Evolutionary conservation across 345 rosid species (phyloP), one percentile per base, ranked within the genome.

Genomic region (Arabis hirsuta): DNA sequence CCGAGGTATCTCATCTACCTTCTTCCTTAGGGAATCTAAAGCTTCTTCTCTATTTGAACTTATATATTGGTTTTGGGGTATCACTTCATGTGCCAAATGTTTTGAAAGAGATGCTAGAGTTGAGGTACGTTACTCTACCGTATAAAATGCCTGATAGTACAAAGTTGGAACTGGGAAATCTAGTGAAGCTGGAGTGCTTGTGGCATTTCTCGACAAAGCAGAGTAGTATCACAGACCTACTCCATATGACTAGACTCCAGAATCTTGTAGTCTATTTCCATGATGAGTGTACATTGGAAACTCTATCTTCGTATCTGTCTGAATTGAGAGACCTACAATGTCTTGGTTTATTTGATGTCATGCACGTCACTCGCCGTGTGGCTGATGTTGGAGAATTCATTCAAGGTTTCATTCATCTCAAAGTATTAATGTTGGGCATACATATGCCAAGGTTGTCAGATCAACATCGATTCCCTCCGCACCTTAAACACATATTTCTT

Each of bases 391-490:
- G 41, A 36, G 41, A 36, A 36, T 5, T 70, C 0, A 1, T 50
- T 39, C 22, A 41, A 2, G 44, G 60, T 12, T 77, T 64, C 36
- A 1, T 41, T 9, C 55, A 64, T 22, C 56, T 73, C 76, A 77
- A 52, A 51, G 48, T 31, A 13, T 45, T 80, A 32, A 39, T 31
- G 31, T 67, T 80, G 63, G 45, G 54, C 4, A 64, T 44, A 6
- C 45, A 29, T 27, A 66, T 73, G 65, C 59, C 64, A 39, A 73
- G 57, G 81, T 68, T 78, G 6, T 81, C 81, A 4, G 72, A 51
- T 10, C 83, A 9, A 70, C 62, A 74, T 58, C 57, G 13, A 64
- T 79, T 77, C 63, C 73, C 82, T 20, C 67, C 74, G 0, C 52
- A 70, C 55, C 66, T 86, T 54, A 7, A 76, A 19, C 75, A 79